phyloP scores from a whole-genome alignment of 495 filamentous ascomycete species.

The Penicillium manginii region DNA sequence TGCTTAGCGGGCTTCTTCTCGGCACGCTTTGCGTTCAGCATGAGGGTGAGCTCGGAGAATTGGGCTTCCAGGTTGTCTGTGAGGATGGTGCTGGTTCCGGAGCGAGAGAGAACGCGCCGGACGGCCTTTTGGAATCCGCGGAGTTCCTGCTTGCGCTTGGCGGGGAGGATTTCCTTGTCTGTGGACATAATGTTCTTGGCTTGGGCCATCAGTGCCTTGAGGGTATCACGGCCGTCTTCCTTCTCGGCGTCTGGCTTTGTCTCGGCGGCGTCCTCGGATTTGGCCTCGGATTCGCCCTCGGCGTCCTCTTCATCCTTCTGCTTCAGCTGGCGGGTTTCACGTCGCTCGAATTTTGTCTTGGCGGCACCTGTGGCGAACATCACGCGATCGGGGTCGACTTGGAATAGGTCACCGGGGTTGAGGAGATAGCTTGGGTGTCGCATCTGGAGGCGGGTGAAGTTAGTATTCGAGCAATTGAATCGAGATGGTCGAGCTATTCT shows the following conservation, averaged over 20 bases:
- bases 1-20: conserved; percentile 35
- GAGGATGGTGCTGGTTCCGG: conserved; percentile 44
- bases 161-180: conserved; percentile 53
- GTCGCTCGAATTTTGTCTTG: conserved; percentile 58
- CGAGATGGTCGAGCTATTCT: not conserved
- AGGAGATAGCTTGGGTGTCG: conserved; percentile 89
- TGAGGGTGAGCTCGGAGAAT: conserved; percentile 48
- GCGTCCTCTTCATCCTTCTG: conserved; percentile 30
- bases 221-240: conserved; percentile 44
- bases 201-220: conserved; percentile 55
- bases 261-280: conserved; percentile 26
- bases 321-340: conserved; percentile 38
- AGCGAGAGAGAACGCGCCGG: conserved; percentile 55
- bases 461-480: conserved; percentile 2
- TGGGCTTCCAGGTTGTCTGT: conserved; percentile 56
- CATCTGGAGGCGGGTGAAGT: conserved; percentile 62
- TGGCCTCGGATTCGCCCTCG: conserved; percentile 32
- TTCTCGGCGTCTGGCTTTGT: conserved; percentile 24
- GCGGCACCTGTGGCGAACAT: conserved; percentile 81
- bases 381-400: conserved; percentile 86
- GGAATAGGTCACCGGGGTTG: conserved; percentile 97
- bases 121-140: conserved; percentile 61
- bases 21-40: conserved; percentile 44
- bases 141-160: conserved; percentile 64
- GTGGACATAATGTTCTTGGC: conserved; percentile 57